Evolutionary conservation across 768 basidiomycete genomes (phyloP).

Genomic region (Pisolithus sp.): DNA sequence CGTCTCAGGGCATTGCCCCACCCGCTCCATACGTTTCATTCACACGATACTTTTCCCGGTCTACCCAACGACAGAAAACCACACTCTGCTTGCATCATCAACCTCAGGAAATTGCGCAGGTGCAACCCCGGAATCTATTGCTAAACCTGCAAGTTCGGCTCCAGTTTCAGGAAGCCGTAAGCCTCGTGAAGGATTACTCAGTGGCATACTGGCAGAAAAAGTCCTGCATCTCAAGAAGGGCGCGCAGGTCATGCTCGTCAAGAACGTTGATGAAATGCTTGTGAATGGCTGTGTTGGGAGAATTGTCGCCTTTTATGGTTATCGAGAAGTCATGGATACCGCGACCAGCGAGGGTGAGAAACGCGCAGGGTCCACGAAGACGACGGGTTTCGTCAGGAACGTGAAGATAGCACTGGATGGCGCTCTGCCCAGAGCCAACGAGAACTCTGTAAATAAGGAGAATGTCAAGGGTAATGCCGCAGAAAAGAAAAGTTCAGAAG

Average conservation of each 20-base stretch:
- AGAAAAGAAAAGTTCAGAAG: slow-evolving; percentile 19
- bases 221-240: slow-evolving; percentile 51
- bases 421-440: slow-evolving; percentile 7
- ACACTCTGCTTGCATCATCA: background rate
- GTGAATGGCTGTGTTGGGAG: slow-evolving; percentile 66
- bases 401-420: slow-evolving; percentile 28
- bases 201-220: slow-evolving; percentile 56
- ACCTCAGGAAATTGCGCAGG: background rate
- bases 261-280: slow-evolving; percentile 55
- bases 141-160: slow-evolving; percentile 17
- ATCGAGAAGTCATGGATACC: slow-evolving; percentile 14
- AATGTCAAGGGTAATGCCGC: slow-evolving; percentile 15
- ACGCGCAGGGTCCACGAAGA: slow-evolving; percentile 16
- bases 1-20: slow-evolving; percentile 46
- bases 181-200: slow-evolving; percentile 47
- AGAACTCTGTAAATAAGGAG: slow-evolving; percentile 26
- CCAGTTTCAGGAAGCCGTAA: slow-evolving; percentile 11
- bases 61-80: background rate
- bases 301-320: slow-evolving; percentile 47
- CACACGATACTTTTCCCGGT: slow-evolving; percentile 42
- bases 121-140: slow-evolving; percentile 23
- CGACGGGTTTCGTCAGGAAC: slow-evolving; percentile 31
- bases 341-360: slow-evolving; percentile 21
- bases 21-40: slow-evolving; percentile 36
- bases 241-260: slow-evolving; percentile 66